phyloP scores from a whole-genome alignment of 169 alveolate genomes.

The Eimeria necatrix region DNA sequence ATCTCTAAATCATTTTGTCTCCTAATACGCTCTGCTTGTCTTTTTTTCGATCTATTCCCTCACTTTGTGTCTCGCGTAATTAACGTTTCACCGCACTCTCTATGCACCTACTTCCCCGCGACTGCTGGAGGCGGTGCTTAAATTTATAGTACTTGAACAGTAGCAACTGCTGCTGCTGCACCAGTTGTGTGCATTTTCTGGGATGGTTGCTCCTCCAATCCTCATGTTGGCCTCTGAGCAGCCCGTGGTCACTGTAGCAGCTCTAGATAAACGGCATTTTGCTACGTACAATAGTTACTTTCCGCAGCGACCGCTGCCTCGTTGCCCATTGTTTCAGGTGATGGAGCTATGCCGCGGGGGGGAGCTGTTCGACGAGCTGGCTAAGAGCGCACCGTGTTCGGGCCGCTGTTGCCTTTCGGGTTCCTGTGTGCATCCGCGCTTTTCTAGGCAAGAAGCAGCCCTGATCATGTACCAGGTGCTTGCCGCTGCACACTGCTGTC shows the following conservation, averaged over 20 bases:
- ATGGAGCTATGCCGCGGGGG: slow-evolving; percentile 80
- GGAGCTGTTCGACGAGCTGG: slow-evolving; percentile 64
- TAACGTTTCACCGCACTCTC: too few relatives aligned
- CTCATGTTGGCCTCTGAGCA: too few relatives aligned
- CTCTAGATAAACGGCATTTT: too few relatives aligned
- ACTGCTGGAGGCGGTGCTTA: too few relatives aligned
- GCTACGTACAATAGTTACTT: too few relatives aligned
- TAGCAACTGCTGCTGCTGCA: slow-evolving; percentile 9
- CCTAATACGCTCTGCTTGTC: too few relatives aligned
- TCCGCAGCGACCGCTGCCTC: background rate
- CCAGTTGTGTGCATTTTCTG: background rate
- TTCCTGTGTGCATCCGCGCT: background rate
- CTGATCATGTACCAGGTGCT: slow-evolving; percentile 71
- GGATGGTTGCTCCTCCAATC: background rate
- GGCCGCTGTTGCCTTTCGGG: background rate
- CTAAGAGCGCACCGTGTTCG: background rate
- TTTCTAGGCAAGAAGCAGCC: slow-evolving; percentile 49
- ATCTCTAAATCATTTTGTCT: too few relatives aligned
- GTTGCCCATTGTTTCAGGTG: background rate
- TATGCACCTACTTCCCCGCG: too few relatives aligned
- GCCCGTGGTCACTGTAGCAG: too few relatives aligned
- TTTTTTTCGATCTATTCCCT: too few relatives aligned
- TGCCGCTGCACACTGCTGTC: slow-evolving; percentile 76
- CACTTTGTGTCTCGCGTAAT: too few relatives aligned
- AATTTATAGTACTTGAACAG: background rate